Base-by-base conservation (phyloP, 2,329 filamentous ascomycete genomes). In the Alternaria consortialis region DNA sequence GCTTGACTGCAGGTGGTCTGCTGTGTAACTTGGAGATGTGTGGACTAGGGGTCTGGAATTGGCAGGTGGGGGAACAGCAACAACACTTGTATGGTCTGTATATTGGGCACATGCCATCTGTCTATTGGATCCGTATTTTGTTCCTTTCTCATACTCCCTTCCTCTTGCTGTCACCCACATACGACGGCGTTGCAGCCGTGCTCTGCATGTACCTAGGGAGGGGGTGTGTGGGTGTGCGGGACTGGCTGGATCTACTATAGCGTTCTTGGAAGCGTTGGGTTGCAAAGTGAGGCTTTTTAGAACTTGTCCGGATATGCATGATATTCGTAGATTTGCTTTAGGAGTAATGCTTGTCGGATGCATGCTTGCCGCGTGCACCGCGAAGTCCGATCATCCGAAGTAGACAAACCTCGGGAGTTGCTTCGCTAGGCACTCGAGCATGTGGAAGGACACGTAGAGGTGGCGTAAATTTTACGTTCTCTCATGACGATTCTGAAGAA, bases 1-100 rank as follows among this genome's bases (percentile, higher is more conserved):
- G 47, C 60, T 43, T 46, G n/a, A 27, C 47, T 17, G 32, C 13
- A 46, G 31, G 52, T 46, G 25, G 53, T 44, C 42, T 44, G 42
- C 42, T 50, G 32, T 50, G 46, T 50, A n/a, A 50, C 46, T 50
- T 37, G 46, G 20, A 32, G 46, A 13, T 50, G 20, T 23, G 46
- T 34, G 1, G 17, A 23, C 39, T 25, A 15, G 20, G 20, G 39
- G 20, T 42, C 20, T 25, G 20, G n/a, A 20, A 42, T 13, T 6
- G 20, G 20, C 39, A 42, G 20, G 20, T 12, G 11, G 3, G 25
- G 11, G 17, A 25, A 25, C 20, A 25, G 12, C 34, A 25, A 23
- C 34, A 34, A 6, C 32, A 34, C 12, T 12, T 12, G 11, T 15
- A 17, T 23, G 12, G 20, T 7, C 6, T 5, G 4, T 25, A 4